These are phyloP conservation scores for Metschnikowia bowlesiae DNA, from an alignment of 805 yeast species.

Conservation along the genomic window DNA sequence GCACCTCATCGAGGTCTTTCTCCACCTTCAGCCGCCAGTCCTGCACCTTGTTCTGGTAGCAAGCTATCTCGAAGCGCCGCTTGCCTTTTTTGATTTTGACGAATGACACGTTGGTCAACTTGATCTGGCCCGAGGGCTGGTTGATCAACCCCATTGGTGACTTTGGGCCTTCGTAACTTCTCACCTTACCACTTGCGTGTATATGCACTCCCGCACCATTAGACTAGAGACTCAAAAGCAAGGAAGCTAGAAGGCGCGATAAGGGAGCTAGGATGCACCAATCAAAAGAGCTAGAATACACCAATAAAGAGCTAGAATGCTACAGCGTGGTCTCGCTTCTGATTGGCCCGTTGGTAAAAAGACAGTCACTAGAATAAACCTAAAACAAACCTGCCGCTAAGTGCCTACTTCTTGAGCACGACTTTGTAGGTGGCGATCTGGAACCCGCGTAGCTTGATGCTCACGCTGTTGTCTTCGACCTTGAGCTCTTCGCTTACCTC, in stretches of 20 bases:
- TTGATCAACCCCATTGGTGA: conserved; percentile 49
- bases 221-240: too few relatives aligned
- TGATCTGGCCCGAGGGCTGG: conserved; percentile 87
- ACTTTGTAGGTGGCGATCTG: conserved; percentile 68
- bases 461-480: conserved; percentile 31
- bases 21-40: conserved; percentile 88
- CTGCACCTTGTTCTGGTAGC: conserved; percentile 95
- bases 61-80: conserved; percentile 90
- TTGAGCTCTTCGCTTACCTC: conserved; percentile 41
- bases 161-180: not conserved
- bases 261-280: too few relatives aligned
- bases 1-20: conserved; percentile 90
- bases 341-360: too few relatives aligned
- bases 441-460: conserved; percentile 60
- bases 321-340: too few relatives aligned
- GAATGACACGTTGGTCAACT: conserved; percentile 88
- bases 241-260: too few relatives aligned
- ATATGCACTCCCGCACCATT: not conserved
- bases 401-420: conserved; percentile 23
- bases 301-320: too few relatives aligned
- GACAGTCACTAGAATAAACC: too few relatives aligned
- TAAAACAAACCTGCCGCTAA: not conserved
- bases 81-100: conserved; percentile 89
- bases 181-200: not conserved
- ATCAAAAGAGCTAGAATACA: too few relatives aligned